Conservation (phyloP, 2,329 filamentous ascomycete species). For the Fonsecaea monophora region DNA sequence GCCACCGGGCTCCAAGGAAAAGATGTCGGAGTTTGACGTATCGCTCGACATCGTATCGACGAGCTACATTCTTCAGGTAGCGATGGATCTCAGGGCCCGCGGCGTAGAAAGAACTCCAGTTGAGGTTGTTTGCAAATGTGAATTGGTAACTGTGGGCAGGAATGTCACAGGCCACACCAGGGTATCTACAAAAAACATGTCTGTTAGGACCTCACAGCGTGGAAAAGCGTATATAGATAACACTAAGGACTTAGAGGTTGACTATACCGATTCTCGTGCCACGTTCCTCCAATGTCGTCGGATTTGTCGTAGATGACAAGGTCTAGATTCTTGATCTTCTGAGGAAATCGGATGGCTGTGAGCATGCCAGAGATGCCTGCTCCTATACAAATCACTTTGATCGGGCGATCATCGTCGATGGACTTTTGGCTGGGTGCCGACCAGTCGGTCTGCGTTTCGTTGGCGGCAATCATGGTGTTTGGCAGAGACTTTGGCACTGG, state of each 20-base stretch:
- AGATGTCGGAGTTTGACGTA: conserved; percentile 35
- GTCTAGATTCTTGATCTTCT: conserved; percentile 40
- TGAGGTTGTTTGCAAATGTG: conserved; percentile 53
- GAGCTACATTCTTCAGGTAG: conserved; percentile 31
- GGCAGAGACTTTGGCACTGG: not conserved
- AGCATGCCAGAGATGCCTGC: conserved; percentile 51
- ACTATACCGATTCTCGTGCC: conserved; percentile 50
- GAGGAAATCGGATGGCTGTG: conserved; percentile 42
- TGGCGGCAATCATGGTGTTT: not conserved
- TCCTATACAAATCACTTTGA: conserved; percentile 43
- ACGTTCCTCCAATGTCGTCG: conserved; percentile 50
- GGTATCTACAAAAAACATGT: conserved; percentile 5
- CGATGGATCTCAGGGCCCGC: conserved; percentile 29
- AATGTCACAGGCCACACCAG: conserved; percentile 46
- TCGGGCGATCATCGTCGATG: not conserved
- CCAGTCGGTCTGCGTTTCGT: not conserved
- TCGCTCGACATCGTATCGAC: conserved; percentile 33
- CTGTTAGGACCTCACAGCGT: not conserved
- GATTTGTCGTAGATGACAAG: conserved; percentile 54
- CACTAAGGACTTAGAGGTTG: not conserved
- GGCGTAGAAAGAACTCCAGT: conserved; percentile 39
- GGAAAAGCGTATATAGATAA: not conserved
- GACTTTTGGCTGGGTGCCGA: not conserved
- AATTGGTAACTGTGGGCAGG: conserved; percentile 58
- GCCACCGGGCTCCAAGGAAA: conserved; percentile 31